Percentiles rank a stretch among this genome's conserved stretches.
Conservation (phyloP, 371 early-diverging fungal genomes). For the Mortierella sp. region DNA sequence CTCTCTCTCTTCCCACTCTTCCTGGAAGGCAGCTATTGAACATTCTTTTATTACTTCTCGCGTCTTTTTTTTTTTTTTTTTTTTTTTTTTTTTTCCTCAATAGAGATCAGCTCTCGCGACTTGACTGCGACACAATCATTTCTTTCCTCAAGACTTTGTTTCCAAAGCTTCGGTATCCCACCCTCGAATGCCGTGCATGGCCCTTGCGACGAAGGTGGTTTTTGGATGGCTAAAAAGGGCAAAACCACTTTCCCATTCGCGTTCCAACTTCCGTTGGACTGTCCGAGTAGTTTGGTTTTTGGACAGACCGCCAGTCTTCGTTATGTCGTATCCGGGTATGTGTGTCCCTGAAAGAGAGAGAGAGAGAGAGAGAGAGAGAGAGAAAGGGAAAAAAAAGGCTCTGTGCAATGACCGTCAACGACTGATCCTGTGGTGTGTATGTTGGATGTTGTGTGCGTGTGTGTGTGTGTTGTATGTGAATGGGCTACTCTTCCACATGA, state of each 20-base stretch:
- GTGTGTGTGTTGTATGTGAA: too few relatives aligned
- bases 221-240: constrained; percentile 65
- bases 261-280: constrained; percentile 63
- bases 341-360: not conserved
- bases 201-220: constrained; percentile 56
- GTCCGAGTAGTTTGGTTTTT: constrained; percentile 63
- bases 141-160: constrained; percentile 59
- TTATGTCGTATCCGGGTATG: constrained; percentile 68
- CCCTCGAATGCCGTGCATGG: constrained; percentile 66
- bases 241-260: constrained; percentile 72
- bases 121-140: constrained; percentile 61
- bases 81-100: not conserved
- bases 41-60: too few relatives aligned
- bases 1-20: not conserved
- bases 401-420: not conserved
- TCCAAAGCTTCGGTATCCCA: constrained; percentile 64
- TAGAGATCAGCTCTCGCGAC: constrained; percentile 60
- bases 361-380: too few relatives aligned
- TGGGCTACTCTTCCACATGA: too few relatives aligned
- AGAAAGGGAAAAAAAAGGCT: too few relatives aligned
- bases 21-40: not conserved
- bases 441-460: too few relatives aligned
- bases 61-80: not conserved
- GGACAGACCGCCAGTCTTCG: constrained; percentile 58
- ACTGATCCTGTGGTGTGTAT: too few relatives aligned